These are phyloP conservation scores for Dissophora globulifera DNA, from an alignment of 192 early-diverging fungal genomes.

Conservation along the genomic window DNA sequence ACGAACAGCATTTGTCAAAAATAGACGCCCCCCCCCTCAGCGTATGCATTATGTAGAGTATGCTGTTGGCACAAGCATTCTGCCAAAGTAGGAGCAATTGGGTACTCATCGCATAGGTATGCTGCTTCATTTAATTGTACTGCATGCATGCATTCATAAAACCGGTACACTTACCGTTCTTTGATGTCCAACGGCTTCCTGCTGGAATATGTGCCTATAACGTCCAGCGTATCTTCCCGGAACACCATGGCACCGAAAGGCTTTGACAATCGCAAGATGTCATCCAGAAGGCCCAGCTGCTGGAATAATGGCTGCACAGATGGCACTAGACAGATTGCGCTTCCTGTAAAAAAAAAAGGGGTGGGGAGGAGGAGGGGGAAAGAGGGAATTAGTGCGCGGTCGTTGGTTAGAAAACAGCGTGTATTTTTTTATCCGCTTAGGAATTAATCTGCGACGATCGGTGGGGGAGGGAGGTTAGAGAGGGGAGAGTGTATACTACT, in stretches of 20 bases:
- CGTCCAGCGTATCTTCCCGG: constrained; percentile 11
- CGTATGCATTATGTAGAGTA: too few relatives aligned
- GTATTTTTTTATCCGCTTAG: too few relatives aligned
- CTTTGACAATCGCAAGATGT: constrained; percentile 20
- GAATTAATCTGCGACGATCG: too few relatives aligned
- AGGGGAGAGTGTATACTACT: not conserved
- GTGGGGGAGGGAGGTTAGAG: not conserved
- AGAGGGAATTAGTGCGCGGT: too few relatives aligned
- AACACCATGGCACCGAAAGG: constrained; percentile 31
- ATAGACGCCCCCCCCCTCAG: too few relatives aligned
- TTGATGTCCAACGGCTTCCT: constrained; percentile 20
- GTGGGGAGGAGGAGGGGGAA: too few relatives aligned
- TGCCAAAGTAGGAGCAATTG: not conserved
- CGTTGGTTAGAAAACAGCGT: too few relatives aligned
- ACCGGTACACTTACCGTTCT: constrained; percentile 16
- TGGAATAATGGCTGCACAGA: constrained; percentile 25
- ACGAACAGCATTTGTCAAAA: too few relatives aligned
- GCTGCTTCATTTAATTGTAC: not conserved
- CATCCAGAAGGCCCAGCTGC: constrained; percentile 28
- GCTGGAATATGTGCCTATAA: constrained; percentile 13
- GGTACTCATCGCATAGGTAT: too few relatives aligned
- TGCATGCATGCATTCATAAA: not conserved
- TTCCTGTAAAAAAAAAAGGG: constrained; percentile 9
- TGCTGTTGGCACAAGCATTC: too few relatives aligned
- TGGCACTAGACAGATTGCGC: constrained; percentile 25